Evolutionary conservation across 2,329 filamentous ascomycete species (phyloP).

Genomic region (Piedraia hortae): DNA sequence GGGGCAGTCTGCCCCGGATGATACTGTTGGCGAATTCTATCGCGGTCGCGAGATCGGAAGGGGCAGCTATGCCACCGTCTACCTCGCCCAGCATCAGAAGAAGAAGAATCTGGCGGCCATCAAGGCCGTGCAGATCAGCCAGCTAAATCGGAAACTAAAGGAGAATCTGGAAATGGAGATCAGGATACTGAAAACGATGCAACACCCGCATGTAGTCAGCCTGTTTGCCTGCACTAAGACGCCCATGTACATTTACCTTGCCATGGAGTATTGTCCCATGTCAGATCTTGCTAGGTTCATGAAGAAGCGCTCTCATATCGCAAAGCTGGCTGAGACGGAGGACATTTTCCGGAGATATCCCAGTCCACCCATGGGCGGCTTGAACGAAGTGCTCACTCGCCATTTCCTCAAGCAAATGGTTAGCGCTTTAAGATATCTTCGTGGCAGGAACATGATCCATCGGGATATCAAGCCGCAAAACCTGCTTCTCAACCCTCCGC

Average conservation of each 20-base stretch:
- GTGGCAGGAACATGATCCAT: conserved; percentile 67
- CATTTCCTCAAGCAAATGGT: conserved; percentile 90
- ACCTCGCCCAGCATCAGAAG: conserved; percentile 31
- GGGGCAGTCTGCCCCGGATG: conserved; percentile 13
- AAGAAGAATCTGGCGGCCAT: conserved; percentile 67
- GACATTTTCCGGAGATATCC: conserved; percentile 91
- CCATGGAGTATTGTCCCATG: conserved; percentile 96
- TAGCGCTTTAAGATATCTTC: conserved; percentile 72
- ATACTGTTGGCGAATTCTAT: conserved; percentile 44
- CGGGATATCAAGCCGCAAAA: conserved; percentile 97
- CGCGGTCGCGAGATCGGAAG: conserved; percentile 80
- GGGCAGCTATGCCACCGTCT: conserved; percentile 92
- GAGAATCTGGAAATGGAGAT: conserved; percentile 93
- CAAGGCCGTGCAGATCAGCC: conserved; percentile 79
- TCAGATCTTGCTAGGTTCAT: conserved; percentile 90
- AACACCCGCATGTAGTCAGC: conserved; percentile 89
- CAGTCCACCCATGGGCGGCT: conserved; percentile 50
- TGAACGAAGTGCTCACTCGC: conserved; percentile 86
- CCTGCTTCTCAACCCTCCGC: conserved; percentile 62
- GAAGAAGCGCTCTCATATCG: conserved; percentile 65
- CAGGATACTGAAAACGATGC: conserved; percentile 72
- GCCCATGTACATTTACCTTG: conserved; percentile 65
- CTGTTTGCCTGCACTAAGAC: conserved; percentile 86
- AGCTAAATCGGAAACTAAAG: conserved; percentile 84
- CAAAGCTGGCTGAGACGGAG: conserved; percentile 50